These are phyloP conservation scores for Phlyctochytrium bullatum DNA, from an alignment of 192 early-diverging fungal genomes.

Conservation along the genomic window DNA sequence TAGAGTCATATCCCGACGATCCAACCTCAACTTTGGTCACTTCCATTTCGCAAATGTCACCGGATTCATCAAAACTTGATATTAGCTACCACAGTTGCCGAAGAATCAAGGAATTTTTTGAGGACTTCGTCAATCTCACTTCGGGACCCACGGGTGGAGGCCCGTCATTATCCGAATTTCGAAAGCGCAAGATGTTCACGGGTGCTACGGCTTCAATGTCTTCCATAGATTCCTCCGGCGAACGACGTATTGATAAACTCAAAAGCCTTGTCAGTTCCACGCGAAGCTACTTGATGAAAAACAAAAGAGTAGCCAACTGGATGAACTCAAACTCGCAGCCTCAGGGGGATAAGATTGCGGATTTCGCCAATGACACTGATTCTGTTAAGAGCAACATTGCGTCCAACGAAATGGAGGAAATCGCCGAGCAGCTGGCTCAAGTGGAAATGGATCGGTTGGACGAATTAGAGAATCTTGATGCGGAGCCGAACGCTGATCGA, in stretches of 20 bases:
- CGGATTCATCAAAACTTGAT: conserved; percentile 41
- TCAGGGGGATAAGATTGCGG: background rate
- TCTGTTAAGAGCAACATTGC: background rate
- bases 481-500: background rate
- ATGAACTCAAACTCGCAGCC: conserved; percentile 3
- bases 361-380: background rate
- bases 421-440: background rate
- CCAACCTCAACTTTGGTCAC: conserved; percentile 32
- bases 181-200: conserved; percentile 12
- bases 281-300: conserved; percentile 25
- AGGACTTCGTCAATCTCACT: conserved; percentile 36
- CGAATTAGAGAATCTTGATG: background rate
- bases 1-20: conserved; percentile 26
- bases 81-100: conserved; percentile 27
- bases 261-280: conserved; percentile 23
- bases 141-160: background rate
- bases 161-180: background rate
- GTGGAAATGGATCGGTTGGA: background rate
- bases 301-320: conserved; percentile 28
- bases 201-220: background rate
- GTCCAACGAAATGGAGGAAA: background rate
- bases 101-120: conserved; percentile 54
- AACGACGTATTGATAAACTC: conserved; percentile 26
- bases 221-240: background rate
- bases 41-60: conserved; percentile 36